Conservation (phyloP, 129 eudicot species). For the Chrysanthemum seticuspe region DNA sequence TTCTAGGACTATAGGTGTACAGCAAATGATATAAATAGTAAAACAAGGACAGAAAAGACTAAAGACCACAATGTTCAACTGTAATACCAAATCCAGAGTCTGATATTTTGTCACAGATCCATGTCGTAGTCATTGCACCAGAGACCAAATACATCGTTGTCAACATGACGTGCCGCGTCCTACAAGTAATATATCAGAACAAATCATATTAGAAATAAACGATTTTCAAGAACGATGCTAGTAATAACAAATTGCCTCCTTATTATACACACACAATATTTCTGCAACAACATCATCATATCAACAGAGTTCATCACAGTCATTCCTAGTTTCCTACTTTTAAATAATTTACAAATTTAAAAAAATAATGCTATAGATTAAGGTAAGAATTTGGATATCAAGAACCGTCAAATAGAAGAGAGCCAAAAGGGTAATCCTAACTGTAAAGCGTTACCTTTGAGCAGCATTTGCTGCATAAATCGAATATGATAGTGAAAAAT, state of each 20-base stretch:
- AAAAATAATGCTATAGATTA: too few relatives aligned
- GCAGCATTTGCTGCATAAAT: conserved; percentile 69
- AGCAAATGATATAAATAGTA: background rate
- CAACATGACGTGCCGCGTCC: conserved; percentile 79
- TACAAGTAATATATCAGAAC: conserved; percentile 26
- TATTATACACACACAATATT: too few relatives aligned
- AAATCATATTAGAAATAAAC: conserved; percentile 6
- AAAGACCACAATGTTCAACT: conserved; percentile 7
- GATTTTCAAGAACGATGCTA: background rate
- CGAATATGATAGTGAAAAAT: conserved; percentile 87
- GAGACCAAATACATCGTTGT: conserved; percentile 73
- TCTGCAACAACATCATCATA: too few relatives aligned
- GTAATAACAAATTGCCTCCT: background rate
- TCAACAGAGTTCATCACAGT: too few relatives aligned
- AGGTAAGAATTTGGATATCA: background rate
- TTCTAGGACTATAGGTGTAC: conserved; percentile 2
- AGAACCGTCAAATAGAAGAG: background rate
- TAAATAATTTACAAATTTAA: too few relatives aligned
- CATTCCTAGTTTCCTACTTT: too few relatives aligned
- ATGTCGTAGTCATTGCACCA: conserved; percentile 92
- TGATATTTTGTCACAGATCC: conserved; percentile 93
- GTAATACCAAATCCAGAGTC: conserved; percentile 89
- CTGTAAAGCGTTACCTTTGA: conserved; percentile 54
- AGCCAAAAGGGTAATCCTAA: background rate
- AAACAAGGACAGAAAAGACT: background rate